Evolutionary conservation across 176 grass and related monocot species (phyloP), one percentile per base, ranked within the genome.

Genomic region (Ananas comosus): DNA sequence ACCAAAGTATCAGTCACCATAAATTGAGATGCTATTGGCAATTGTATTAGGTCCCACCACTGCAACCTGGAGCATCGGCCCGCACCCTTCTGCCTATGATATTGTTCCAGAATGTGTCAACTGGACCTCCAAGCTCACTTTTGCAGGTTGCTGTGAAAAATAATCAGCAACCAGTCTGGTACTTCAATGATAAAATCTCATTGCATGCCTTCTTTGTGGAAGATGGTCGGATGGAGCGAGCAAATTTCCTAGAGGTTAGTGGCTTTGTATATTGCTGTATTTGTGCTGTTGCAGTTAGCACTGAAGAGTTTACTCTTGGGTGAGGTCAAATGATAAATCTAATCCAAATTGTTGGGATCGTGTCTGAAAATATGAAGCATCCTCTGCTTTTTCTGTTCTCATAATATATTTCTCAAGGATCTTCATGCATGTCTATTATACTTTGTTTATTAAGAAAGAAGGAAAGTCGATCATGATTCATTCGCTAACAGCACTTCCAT

Each of bases 161-260:
- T 77, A 93, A 82, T 74, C 94, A 99, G 77, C 94, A 99, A 76
- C 94, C 89, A 12, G 94, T 99, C 21, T 93, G 94, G 94, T 99
- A 99, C 54, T 99, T 99, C 72, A 91, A 67, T 77, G 94, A 99
- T 76, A 99, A 93, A 81, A 72, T 87, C 42, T 48, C 70, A 1
- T 72, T 99, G 61, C 87, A 93, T 51, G 87, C 86, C 10, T 90
- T 93, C 69, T 99, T 99, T 57, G 82, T 72, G 21, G 94, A 99
- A 86, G 94, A 99, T 86, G 94, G 90, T 61, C 87, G 75, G 74
- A 99, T 99, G 94, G 94, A 99, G 71, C 78, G 94, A 2, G 21
- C 87, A 18, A 76, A 64, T 86, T 99, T 99, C 77, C 84, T 99
- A 24, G 94, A 99, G 82, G 94, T 93, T 88, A 69, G 53, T 59